Percentiles rank a stretch among this genome's conserved stretches.
Conservation (phyloP, 805 yeast genomes). For the Kazachstania bromeliacearum region DNA sequence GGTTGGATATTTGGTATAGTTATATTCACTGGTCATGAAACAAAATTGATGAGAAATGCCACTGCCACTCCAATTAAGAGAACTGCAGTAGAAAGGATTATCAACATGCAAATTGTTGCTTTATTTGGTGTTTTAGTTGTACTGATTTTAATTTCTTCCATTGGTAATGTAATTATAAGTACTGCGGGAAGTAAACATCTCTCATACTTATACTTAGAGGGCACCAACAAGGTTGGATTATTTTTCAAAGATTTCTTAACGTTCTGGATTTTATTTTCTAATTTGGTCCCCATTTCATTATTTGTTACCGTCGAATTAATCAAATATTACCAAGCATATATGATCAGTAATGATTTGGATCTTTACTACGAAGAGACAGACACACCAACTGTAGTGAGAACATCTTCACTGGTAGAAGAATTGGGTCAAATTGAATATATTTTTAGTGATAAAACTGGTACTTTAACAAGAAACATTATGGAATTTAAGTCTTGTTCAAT, state of each 20-base stretch:
- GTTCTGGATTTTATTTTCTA: conserved; percentile 92
- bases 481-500: conserved; percentile 90
- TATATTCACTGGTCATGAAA: conserved; percentile 95
- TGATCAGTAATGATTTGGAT: conserved; percentile 91
- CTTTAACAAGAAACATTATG: conserved; percentile 92
- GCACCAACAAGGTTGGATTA: conserved; percentile 54
- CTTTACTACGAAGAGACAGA: conserved; percentile 81
- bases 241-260: conserved; percentile 86
- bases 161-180: conserved; percentile 77
- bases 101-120: conserved; percentile 84
- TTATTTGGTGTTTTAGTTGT: conserved; percentile 71
- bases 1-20: conserved; percentile 92
- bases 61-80: conserved; percentile 97
- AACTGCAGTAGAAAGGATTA: conserved; percentile 93
- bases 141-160: conserved; percentile 68
- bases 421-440: conserved; percentile 94
- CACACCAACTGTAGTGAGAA: conserved; percentile 90
- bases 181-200: conserved; percentile 39
- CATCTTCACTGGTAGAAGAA: conserved; percentile 93
- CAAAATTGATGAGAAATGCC: conserved; percentile 96
- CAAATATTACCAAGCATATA: conserved; percentile 88
- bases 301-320: conserved; percentile 95
- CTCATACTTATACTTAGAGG: conserved; percentile 58
- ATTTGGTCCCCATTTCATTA: conserved; percentile 92
- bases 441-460: conserved; percentile 96